Percentiles rank a stretch among this genome's conserved stretches.
phyloP scores from a whole-genome alignment of 2,329 filamentous ascomycete species.

The Westerdykella aurantiaca region DNA sequence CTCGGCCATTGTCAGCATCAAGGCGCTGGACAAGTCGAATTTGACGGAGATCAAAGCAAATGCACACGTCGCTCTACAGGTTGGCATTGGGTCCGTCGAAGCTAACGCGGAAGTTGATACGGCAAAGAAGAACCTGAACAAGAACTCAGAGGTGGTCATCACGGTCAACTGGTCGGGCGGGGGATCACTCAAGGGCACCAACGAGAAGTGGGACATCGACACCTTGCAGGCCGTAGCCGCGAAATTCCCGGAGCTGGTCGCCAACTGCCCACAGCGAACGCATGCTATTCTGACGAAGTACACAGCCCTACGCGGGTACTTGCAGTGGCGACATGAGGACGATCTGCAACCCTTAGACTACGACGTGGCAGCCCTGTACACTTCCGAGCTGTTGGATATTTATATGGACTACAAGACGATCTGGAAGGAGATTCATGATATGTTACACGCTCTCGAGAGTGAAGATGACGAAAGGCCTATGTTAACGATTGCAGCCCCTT shows the following conservation, averaged over 20 bases:
- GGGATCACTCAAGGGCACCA: conserved; percentile 9
- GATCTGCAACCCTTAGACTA: conserved; percentile 6
- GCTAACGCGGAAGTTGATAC: background rate
- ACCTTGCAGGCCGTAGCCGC: conserved; percentile 6
- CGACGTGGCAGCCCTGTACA: conserved; percentile 7
- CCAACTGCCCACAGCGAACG: conserved; percentile 6
- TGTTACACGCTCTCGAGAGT: background rate
- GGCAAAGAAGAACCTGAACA: background rate
- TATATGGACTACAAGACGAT: conserved; percentile 11
- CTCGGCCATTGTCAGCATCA: conserved; percentile 7
- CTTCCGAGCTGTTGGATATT: conserved; percentile 6
- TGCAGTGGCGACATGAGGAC: background rate
- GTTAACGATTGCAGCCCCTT: background rate
- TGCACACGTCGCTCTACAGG: background rate
- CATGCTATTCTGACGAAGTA: conserved; percentile 10
- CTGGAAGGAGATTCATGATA: conserved; percentile 2
- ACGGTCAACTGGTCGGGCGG: conserved; percentile 11
- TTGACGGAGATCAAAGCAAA: background rate
- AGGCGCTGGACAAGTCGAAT: conserved; percentile 7
- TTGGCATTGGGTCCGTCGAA: background rate
- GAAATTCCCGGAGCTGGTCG: conserved; percentile 6
- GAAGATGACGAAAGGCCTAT: background rate
- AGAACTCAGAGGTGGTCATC: conserved; percentile 9
- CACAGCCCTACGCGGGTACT: conserved; percentile 5
- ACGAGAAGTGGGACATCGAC: conserved; percentile 5